phyloP scores from a whole-genome alignment of 2,329 filamentous ascomycete genomes.

The Alternaria arborescens region DNA sequence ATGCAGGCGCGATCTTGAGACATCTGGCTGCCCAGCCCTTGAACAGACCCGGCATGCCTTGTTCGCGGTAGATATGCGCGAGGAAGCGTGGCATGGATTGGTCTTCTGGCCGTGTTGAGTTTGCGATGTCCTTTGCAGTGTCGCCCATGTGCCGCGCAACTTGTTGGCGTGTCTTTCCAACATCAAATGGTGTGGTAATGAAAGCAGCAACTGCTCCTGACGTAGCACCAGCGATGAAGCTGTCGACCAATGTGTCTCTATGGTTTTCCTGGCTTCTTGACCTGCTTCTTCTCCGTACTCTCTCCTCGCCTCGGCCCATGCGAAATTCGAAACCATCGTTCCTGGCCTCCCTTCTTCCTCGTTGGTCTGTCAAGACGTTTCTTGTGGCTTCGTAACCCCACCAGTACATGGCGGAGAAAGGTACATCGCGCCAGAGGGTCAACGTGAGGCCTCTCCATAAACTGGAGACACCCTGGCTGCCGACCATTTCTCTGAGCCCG shows the following conservation, averaged over 20 bases:
- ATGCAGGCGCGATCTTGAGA: conserved; percentile 93
- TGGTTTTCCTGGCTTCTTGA: conserved; percentile 75
- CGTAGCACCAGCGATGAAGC: conserved; percentile 83
- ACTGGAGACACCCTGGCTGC: conserved; percentile 76
- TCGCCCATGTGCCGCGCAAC: conserved; percentile 70
- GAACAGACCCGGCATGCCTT: conserved; percentile 84
- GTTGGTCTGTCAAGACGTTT: conserved; percentile 72
- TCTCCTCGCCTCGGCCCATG: conserved; percentile 44
- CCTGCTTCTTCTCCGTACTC: conserved; percentile 48
- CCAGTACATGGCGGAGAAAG: conserved; percentile 98
- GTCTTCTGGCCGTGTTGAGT: conserved; percentile 70
- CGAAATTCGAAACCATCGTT: conserved; percentile 43
- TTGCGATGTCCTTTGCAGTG: conserved; percentile 51
- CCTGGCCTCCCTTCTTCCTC: conserved; percentile 59
- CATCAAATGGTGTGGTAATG: conserved; percentile 93
- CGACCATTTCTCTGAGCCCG: conserved; percentile 81
- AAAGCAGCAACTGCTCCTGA: conserved; percentile 88
- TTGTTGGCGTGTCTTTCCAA: conserved; percentile 95
- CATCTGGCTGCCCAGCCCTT: conserved; percentile 90
- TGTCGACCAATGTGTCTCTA: conserved; percentile 81
- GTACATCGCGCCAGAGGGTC: conserved; percentile 95
- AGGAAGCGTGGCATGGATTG: conserved; percentile 81
- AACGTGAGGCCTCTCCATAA: conserved; percentile 90
- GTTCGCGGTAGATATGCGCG: conserved; percentile 88
- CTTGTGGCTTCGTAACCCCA: conserved; percentile 93